These are phyloP conservation scores for Cutaneotrichosporon daszewskae DNA, from an alignment of 1,284 basidiomycete genomes.

Conservation along the genomic window DNA sequence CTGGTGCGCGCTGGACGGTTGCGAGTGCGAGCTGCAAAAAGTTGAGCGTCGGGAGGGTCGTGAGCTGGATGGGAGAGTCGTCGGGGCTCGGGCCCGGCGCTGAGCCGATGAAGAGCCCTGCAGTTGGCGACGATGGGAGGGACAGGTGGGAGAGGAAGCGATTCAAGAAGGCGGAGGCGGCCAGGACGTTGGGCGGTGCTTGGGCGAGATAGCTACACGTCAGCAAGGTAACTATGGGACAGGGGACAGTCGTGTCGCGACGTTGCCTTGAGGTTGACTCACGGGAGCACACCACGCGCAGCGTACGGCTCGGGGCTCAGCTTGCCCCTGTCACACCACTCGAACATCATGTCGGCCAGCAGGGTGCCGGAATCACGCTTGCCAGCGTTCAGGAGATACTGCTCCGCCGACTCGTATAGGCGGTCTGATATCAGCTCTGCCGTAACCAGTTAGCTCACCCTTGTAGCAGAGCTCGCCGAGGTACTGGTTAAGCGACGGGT, in stretches of 20 bases:
- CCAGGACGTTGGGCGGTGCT: constrained; percentile 76
- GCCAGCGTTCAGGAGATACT: constrained; percentile 72
- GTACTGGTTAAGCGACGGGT: constrained; percentile 78
- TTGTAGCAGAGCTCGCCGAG: constrained; percentile 80
- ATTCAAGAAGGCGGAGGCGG: constrained; percentile 73
- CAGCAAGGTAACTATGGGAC: background rate
- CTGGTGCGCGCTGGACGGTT: constrained; percentile 70
- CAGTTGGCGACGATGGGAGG: constrained; percentile 50
- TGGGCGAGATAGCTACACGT: constrained; percentile 70
- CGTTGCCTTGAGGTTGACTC: constrained; percentile 40
- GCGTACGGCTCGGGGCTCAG: constrained; percentile 57
- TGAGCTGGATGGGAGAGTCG: constrained; percentile 64
- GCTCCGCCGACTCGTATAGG: constrained; percentile 65
- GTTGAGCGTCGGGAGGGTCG: constrained; percentile 68
- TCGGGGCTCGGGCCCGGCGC: constrained; percentile 35
- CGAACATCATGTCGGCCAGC: constrained; percentile 75
- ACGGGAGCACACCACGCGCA: constrained; percentile 76
- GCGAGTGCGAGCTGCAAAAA: constrained; percentile 79
- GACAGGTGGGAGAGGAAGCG: constrained; percentile 62
- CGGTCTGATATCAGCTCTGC: constrained; percentile 55
- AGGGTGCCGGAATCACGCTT: constrained; percentile 77
- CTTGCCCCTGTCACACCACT: constrained; percentile 57
- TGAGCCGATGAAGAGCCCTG: constrained; percentile 49
- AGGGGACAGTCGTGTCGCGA: no score
- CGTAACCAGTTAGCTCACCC: constrained; percentile 52